phyloP scores from a whole-genome alignment of 352 stramenopile species.

The Phytophthora sp. region DNA sequence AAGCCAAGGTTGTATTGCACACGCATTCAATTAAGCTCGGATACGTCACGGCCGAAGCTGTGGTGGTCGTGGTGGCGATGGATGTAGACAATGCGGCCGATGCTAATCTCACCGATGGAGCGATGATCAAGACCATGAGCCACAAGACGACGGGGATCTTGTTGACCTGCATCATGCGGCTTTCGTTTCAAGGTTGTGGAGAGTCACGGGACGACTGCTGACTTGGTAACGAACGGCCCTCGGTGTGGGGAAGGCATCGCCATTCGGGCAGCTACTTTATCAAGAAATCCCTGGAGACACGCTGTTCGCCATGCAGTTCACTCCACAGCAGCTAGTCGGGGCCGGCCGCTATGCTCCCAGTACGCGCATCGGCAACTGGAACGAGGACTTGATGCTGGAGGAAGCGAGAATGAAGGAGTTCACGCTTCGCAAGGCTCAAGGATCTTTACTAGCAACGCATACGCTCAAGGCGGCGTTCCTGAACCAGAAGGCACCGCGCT shows the following conservation, averaged over 20 bases:
- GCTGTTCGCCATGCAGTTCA: conserved; percentile 81
- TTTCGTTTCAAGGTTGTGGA: conserved; percentile 21
- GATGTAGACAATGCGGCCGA: conserved; percentile 14
- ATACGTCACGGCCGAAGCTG: conserved; percentile 39
- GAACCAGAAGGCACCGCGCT: conserved; percentile 66
- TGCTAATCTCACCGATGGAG: not conserved
- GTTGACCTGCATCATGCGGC: conserved; percentile 11
- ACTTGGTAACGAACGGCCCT: conserved; percentile 33
- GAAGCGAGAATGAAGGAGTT: conserved; percentile 89
- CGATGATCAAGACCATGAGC: conserved; percentile 4
- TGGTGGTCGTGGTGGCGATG: conserved; percentile 13
- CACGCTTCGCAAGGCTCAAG: conserved; percentile 78
- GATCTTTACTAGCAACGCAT: conserved; percentile 79
- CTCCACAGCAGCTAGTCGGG: conserved; percentile 88
- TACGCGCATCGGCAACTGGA: conserved; percentile 91
- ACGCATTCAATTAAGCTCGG: conserved; percentile 79
- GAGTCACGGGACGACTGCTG: conserved; percentile 22
- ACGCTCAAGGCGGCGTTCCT: conserved; percentile 82
- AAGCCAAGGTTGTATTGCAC: conserved; percentile 72
- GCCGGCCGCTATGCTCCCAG: conserved; percentile 77
- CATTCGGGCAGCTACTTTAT: too few relatives aligned
- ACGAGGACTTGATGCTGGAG: conserved; percentile 90
- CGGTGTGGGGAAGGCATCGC: not conserved
- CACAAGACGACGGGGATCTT: conserved; percentile 20
- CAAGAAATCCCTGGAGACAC: too few relatives aligned